Conservation (phyloP, 495 filamentous ascomycete species). For the Neurospora terricola region DNA sequence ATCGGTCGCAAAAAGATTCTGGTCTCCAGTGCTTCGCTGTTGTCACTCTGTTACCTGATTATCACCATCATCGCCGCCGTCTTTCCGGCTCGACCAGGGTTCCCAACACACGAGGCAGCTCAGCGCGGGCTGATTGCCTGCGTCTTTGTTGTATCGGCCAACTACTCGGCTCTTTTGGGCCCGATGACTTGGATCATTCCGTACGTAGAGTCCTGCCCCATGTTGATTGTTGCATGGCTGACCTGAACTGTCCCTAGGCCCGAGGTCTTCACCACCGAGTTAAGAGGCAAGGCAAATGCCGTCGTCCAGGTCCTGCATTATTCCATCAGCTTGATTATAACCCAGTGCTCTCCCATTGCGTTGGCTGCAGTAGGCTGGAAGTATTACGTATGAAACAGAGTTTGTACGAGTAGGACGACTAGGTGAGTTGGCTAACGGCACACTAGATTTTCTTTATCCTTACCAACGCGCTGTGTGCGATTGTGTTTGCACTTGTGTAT, state of each 20-base stretch:
- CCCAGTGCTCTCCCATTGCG: constrained; percentile 46
- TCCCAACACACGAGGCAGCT: constrained; percentile 25
- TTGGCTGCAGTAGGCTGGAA: constrained; percentile 36
- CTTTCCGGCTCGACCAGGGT: constrained; percentile 28
- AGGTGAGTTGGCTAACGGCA: neutral
- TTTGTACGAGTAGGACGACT: neutral
- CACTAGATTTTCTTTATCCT: constrained; percentile 40
- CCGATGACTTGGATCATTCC: constrained; percentile 48
- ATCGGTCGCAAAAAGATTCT: constrained; percentile 44
- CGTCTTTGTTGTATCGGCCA: constrained; percentile 48
- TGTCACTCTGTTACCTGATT: constrained; percentile 33
- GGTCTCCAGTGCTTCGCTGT: constrained; percentile 38
- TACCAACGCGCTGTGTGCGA: constrained; percentile 36
- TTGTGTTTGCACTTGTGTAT: constrained; percentile 37
- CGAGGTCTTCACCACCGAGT: constrained; percentile 48
- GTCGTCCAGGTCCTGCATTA: constrained; percentile 45
- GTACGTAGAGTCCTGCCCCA: constrained; percentile 4
- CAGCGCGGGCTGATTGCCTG: constrained; percentile 45
- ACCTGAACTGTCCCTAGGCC: constrained; percentile 12
- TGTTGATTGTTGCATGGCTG: neutral
- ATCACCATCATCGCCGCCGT: constrained; percentile 42
- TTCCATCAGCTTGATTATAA: constrained; percentile 44
- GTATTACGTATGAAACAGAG: constrained; percentile 27
- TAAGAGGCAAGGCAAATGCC: constrained; percentile 43
- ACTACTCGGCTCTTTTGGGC: constrained; percentile 45